Conservation (phyloP, 805 yeast genomes). For the Starmerella khaoyaiensis region DNA sequence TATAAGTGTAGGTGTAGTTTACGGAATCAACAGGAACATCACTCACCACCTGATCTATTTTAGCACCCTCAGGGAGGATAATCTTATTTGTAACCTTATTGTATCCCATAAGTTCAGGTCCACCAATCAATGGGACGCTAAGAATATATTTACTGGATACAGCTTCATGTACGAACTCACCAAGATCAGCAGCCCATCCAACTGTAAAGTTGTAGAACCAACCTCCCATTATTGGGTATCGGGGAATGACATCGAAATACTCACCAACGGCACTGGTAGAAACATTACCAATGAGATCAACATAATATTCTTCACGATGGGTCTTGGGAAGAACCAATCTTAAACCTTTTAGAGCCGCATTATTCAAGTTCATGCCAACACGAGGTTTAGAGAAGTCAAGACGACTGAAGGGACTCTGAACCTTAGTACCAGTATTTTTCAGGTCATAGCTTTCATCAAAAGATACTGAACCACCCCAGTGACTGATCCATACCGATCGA, state of each 20-base stretch:
- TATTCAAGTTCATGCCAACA: constrained; percentile 35
- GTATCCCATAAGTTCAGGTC: constrained; percentile 52
- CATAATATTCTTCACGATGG: constrained; percentile 58
- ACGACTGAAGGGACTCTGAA: constrained; percentile 54
- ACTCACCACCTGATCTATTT: constrained; percentile 39
- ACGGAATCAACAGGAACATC: constrained; percentile 28
- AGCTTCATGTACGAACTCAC: constrained; percentile 38
- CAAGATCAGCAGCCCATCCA: constrained; percentile 70
- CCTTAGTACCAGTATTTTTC: constrained; percentile 58
- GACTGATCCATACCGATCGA: constrained; percentile 82
- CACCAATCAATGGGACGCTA: constrained; percentile 58
- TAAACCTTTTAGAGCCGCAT: constrained; percentile 49
- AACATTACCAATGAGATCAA: constrained; percentile 88
- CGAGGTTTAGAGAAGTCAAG: constrained; percentile 54
- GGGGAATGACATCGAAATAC: constrained; percentile 54
- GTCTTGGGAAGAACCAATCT: constrained; percentile 42
- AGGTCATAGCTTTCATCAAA: constrained; percentile 79
- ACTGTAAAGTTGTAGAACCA: constrained; percentile 92
- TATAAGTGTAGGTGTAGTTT: constrained; percentile 22
- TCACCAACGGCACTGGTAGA: constrained; percentile 45
- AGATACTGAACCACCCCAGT: constrained; percentile 57
- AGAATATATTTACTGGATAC: constrained; percentile 42
- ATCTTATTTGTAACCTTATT: constrained; percentile 46
- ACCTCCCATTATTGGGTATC: constrained; percentile 91
- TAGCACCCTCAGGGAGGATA: constrained; percentile 81